Percentiles rank a stretch among this genome's conserved stretches.
Conservation (phyloP, 345 rosid genomes). For the Cardamine occulta region DNA sequence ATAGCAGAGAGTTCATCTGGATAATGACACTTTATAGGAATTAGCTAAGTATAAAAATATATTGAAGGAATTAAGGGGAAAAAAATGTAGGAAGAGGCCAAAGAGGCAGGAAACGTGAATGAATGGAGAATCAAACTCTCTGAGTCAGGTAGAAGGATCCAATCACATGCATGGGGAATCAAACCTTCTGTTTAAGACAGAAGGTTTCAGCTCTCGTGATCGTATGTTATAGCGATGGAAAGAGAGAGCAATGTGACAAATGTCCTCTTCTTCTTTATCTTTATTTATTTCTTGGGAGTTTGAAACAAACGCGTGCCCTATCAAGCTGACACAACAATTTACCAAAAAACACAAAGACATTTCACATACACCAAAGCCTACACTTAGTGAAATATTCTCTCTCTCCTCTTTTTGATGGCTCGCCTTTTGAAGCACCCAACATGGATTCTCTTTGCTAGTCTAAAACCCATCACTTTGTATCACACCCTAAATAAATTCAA, state of each 20-base stretch:
- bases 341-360: conserved; percentile 44
- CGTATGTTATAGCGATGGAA: not conserved
- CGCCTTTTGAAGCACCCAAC: conserved; percentile 48
- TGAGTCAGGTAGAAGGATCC: conserved; percentile 17
- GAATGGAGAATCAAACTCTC: conserved; percentile 20
- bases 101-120: conserved; percentile 35
- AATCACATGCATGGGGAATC: conserved; percentile 32
- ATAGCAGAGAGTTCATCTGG: not conserved
- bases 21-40: conserved; percentile 8
- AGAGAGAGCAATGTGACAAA: conserved; percentile 38
- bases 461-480: conserved; percentile 46
- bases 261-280: conserved; percentile 40
- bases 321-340: conserved; percentile 48
- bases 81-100: conserved; percentile 23
- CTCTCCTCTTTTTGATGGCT: conserved; percentile 41
- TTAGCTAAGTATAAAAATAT: not conserved
- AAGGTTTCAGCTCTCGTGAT: conserved; percentile 36
- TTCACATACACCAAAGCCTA: conserved; percentile 45
- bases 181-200: conserved; percentile 6
- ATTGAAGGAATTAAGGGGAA: not conserved
- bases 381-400: conserved; percentile 37
- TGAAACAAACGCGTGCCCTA: conserved; percentile 50
- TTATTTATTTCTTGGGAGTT: conserved; percentile 41
- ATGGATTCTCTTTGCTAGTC: conserved; percentile 49
- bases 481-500: conserved; percentile 29